A percentile compares a stretch with the other conserved stretches of the same genome.
Evolutionary conservation across 768 basidiomycete genomes (phyloP).

Genomic region (Russula sp.): DNA sequence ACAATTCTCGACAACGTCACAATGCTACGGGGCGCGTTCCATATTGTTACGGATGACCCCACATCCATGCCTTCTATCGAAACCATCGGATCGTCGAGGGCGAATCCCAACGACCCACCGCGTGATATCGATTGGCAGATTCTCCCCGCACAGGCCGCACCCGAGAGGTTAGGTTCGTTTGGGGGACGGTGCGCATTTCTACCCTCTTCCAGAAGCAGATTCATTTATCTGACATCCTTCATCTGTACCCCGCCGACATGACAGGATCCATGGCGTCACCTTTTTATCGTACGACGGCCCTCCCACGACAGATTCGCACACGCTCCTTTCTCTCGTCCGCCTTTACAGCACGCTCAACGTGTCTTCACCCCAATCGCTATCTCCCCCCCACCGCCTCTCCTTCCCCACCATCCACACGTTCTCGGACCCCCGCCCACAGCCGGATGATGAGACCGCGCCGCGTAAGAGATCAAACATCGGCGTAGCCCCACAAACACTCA

Average conservation of each 20-base stretch:
- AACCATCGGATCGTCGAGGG: slow-evolving; percentile 39
- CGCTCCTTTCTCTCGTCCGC: slow-evolving; percentile 71
- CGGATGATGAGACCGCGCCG: slow-evolving; percentile 22
- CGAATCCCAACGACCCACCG: slow-evolving; percentile 33
- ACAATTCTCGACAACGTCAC: slow-evolving; percentile 80
- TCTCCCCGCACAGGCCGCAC: slow-evolving; percentile 23
- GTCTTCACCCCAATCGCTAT: slow-evolving; percentile 20
- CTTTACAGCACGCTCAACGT: slow-evolving; percentile 59
- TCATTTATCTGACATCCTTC: neutral
- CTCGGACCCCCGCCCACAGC: slow-evolving; percentile 35
- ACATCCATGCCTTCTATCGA: slow-evolving; percentile 50
- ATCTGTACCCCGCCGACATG: neutral
- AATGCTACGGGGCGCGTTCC: slow-evolving; percentile 63
- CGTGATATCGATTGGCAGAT: slow-evolving; percentile 50
- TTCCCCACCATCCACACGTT: slow-evolving; percentile 64
- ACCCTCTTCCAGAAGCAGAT: neutral
- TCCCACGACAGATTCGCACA: slow-evolving; percentile 45
- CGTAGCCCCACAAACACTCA: slow-evolving; percentile 29
- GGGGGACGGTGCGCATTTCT: slow-evolving; percentile 26
- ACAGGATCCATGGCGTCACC: slow-evolving; percentile 58
- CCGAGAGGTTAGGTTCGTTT: slow-evolving; percentile 25
- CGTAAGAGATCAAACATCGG: slow-evolving; percentile 31
- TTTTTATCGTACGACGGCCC: slow-evolving; percentile 37
- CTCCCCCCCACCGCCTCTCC: slow-evolving; percentile 45
- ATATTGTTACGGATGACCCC: slow-evolving; percentile 63